A percentile compares a stretch with the other conserved stretches of the same genome.
These are phyloP conservation scores for Vitellaria paradoxa DNA, from an alignment of 179 eudicot species.

Conservation along the genomic window DNA sequence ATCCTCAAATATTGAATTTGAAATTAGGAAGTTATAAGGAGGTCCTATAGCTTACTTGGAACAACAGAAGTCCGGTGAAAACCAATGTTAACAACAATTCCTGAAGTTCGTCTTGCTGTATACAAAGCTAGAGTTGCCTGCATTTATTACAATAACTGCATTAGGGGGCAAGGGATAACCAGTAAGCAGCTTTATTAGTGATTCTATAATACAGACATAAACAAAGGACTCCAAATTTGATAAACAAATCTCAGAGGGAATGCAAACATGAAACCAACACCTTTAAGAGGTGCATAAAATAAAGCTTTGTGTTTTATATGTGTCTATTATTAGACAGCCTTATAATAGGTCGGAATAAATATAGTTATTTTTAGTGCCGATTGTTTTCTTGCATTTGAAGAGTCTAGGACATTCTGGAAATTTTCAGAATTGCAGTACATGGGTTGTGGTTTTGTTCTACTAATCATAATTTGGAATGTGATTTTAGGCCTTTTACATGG, in stretches of 20 bases:
- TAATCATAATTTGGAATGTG: no score
- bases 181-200: background rate
- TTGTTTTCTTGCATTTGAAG: no score
- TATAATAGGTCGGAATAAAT: no score
- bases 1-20: background rate
- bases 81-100: slow-evolving; percentile 92
- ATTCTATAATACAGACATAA: background rate
- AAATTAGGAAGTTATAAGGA: slow-evolving; percentile 3
- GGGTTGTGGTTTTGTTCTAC: no score
- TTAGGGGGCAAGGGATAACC: slow-evolving; percentile 14
- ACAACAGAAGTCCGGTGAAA: slow-evolving; percentile 83
- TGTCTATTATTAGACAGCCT: no score
- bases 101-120: slow-evolving; percentile 83
- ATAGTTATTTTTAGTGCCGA: no score
- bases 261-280: no score
- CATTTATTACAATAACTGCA: slow-evolving; percentile 16
- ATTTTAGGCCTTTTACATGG: no score
- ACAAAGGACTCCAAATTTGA: background rate
- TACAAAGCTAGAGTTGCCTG: slow-evolving; percentile 88
- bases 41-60: slow-evolving; percentile 57
- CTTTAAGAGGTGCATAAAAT: no score
- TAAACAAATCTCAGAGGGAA: background rate
- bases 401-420: no score
- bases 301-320: no score
- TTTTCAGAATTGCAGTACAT: no score